Conservation (phyloP, 2,329 filamentous ascomycete genomes). For the Xylariaceae sp. region DNA sequence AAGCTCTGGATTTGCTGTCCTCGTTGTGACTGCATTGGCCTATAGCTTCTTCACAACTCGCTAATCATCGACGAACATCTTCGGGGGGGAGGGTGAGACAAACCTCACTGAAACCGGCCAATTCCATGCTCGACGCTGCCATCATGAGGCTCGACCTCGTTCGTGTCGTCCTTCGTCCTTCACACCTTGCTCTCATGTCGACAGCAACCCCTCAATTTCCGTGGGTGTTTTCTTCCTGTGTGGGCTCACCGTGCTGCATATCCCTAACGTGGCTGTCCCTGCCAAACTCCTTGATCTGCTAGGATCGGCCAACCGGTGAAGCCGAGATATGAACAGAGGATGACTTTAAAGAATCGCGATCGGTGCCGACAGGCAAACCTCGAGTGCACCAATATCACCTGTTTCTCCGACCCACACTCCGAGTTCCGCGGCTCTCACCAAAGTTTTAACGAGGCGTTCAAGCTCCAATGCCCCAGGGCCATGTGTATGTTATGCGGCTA, state of each 20-base stretch:
- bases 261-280: constrained; percentile 1
- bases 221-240: background rate
- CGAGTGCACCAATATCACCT: constrained; percentile 2
- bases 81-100: constrained; percentile 16
- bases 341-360: constrained; percentile 3
- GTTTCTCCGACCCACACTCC: background rate
- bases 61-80: constrained; percentile 10
- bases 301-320: constrained; percentile 10
- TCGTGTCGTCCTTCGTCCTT: constrained; percentile 11
- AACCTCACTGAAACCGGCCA: constrained; percentile 11
- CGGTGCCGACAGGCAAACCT: constrained; percentile 1
- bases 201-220: constrained; percentile 3
- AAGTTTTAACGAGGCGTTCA: constrained; percentile 2
- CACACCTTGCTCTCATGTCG: constrained; percentile 8
- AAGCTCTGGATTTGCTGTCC: background rate
- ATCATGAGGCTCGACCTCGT: constrained; percentile 9
- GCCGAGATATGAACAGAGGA: constrained; percentile 1
- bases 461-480: constrained; percentile 5
- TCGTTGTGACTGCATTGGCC: background rate
- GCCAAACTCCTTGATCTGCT: background rate
- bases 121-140: background rate
- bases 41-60: constrained; percentile 6
- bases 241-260: constrained; percentile 9
- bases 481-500: constrained; percentile 13
- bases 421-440: background rate